phyloP scores from a whole-genome alignment of 371 early-diverging fungal genomes.

The Cladochytrium tenue region DNA sequence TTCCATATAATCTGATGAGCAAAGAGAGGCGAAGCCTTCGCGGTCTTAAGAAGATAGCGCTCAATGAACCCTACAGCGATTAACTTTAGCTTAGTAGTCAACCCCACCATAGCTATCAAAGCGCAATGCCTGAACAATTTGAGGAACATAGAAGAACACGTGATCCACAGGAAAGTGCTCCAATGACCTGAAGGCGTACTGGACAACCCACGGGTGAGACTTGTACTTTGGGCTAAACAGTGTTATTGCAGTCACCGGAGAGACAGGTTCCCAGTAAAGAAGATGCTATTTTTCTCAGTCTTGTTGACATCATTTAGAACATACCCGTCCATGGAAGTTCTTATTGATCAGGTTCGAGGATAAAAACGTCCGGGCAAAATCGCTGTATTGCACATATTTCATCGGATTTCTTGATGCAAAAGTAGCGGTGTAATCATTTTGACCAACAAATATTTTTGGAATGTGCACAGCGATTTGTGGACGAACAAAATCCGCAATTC shows the following conservation, averaged over 20 bases:
- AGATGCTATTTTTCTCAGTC: slow-evolving; percentile 44
- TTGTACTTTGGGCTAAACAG: slow-evolving; percentile 71
- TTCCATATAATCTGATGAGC: slow-evolving; percentile 99
- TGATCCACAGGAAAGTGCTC: slow-evolving; percentile 88
- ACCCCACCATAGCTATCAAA: slow-evolving; percentile 68
- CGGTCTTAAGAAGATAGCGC: slow-evolving; percentile 89
- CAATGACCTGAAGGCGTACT: slow-evolving; percentile 89
- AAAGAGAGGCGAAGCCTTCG: slow-evolving; percentile 89
- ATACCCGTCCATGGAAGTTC: neutral
- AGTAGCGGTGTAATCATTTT: slow-evolving; percentile 54
- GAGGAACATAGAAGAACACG: slow-evolving; percentile 98
- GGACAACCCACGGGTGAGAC: slow-evolving; percentile 76
- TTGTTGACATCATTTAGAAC: too few relatives aligned
- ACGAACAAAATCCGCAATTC: too few relatives aligned
- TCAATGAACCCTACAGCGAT: slow-evolving; percentile 77
- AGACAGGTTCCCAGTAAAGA: slow-evolving; percentile 87
- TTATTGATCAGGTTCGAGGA: neutral
- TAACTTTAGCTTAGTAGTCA: neutral
- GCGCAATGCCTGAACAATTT: slow-evolving; percentile 96
- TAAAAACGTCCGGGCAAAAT: neutral
- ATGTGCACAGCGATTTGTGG: slow-evolving; percentile 82
- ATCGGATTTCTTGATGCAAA: slow-evolving; percentile 39
- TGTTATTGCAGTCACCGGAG: slow-evolving; percentile 88
- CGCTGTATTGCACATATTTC: neutral
- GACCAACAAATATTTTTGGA: slow-evolving; percentile 69